Evolutionary conservation across 2,329 filamentous ascomycete genomes (phyloP), one percentile per base, ranked within the genome.

Genomic region (Tolypocladium amazonense): DNA sequence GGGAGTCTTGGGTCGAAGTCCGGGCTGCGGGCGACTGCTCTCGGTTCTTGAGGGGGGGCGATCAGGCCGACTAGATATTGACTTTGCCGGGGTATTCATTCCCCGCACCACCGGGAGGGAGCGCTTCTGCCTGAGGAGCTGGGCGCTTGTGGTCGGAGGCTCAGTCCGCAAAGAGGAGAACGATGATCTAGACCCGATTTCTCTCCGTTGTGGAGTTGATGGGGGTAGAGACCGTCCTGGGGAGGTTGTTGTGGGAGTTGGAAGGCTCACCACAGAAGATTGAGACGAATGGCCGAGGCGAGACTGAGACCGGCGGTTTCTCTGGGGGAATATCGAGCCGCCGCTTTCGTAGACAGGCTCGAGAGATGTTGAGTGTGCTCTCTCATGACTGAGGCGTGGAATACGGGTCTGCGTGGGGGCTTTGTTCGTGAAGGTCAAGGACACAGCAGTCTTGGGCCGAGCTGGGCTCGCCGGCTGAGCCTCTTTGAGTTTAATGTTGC

Each of bases 291-390:
- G 88, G 15, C 84, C 84, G 35, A 90, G 70, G 59, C 88, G 82
- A 3, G 88, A 90, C 63, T 85, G 83, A 50, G 88, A 84, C 64
- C 86, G 80, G 60, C 85, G 82, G 64, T 79, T 79, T 20, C 77
- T 76, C 62, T 81, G 83, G 50, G 80, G 77, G 58, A 79, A 76
- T 56, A 89, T 82, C 25, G 89, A 85, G 4, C 87, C 90, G 57
- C 92, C 92, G 64, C 87, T 92, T 75, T 97, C 93, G 45, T 91
- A 95, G 7, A 97, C 92, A 27, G 93, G 92, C 70, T 96, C 93
- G n/a, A 97, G 81, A 23, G 88, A 87, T 14, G 73, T 75, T 11
- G 89, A 89, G 65, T 85, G 83, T 6, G 87, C 83, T 58, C 88
- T 82, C 68, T 90, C 88, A 72, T 89, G 87, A 61, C 80, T 81